Conservation (phyloP, 805 yeast species). For the Starmerella sp. region DNA sequence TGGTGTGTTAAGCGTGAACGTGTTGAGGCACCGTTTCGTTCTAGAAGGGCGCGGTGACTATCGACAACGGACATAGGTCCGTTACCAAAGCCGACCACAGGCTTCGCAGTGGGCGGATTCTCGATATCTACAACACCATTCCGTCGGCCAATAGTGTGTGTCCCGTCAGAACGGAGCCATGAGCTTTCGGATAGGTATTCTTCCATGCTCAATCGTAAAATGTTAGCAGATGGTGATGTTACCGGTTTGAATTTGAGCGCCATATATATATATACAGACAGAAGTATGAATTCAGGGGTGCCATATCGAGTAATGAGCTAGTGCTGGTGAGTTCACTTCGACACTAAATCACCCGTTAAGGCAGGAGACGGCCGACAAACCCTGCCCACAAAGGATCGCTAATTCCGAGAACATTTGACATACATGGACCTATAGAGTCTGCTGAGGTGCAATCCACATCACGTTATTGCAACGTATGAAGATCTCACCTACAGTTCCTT, state of each 20-base stretch:
- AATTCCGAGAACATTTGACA: too few species aligned
- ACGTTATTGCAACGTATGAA: constrained; percentile 87
- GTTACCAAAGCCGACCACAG: not conserved
- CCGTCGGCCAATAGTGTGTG: not conserved
- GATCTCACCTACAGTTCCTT: constrained; percentile 57
- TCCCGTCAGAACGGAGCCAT: not conserved
- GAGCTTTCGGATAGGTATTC: not conserved
- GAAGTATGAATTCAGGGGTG: too few species aligned
- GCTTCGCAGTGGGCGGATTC: not conserved
- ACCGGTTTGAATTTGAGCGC: too few species aligned
- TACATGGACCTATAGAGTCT: not conserved
- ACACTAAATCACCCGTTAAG: too few species aligned
- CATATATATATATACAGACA: not conserved
- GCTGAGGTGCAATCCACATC: constrained; percentile 44
- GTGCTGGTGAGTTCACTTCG: too few species aligned
- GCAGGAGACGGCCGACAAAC: too few species aligned
- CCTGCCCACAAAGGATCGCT: too few species aligned
- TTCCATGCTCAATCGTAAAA: not conserved
- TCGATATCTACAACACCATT: not conserved
- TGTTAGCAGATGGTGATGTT: too few species aligned
- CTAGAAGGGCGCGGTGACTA: not conserved
- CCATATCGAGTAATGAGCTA: too few species aligned
- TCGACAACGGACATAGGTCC: not conserved
- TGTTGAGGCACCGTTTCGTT: not conserved
- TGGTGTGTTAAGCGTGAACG: not conserved